Percentiles rank a stretch among this genome's conserved stretches.
Conservation (phyloP, 2,329 filamentous ascomycete species). For the Hypomyces rosellus region DNA sequence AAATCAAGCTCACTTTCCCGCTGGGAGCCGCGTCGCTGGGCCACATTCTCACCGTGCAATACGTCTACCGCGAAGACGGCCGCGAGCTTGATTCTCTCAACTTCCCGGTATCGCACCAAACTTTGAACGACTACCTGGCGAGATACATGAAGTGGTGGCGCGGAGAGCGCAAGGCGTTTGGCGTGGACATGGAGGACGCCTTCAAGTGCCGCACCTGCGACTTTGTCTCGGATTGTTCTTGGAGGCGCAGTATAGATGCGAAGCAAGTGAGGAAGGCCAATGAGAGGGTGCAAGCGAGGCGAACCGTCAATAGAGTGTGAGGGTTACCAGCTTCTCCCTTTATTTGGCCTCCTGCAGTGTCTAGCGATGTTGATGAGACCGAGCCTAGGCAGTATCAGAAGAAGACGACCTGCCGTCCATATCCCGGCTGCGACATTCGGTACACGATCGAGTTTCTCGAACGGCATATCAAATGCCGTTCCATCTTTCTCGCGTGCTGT, state of each 20-base stretch:
- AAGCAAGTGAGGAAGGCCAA: constrained; percentile 33
- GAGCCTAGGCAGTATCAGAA: no score
- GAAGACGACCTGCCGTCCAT: no score
- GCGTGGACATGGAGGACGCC: constrained; percentile 76
- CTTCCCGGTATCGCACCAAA: constrained; percentile 59
- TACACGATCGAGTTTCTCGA: no score
- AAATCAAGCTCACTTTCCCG: constrained; percentile 48
- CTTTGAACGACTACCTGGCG: constrained; percentile 59
- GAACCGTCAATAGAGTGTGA: not conserved
- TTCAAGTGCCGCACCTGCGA: constrained; percentile 86
- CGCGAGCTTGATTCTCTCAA: constrained; percentile 49
- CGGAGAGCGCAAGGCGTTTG: constrained; percentile 63
- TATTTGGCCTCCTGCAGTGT: no score
- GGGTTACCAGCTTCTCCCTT: no score
- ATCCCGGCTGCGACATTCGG: no score
- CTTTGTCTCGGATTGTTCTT: constrained; percentile 71
- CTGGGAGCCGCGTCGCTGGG: constrained; percentile 42
- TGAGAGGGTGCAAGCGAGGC: constrained; percentile 19
- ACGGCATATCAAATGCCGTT: no score
- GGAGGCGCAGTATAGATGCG: constrained; percentile 65
- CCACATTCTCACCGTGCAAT: constrained; percentile 47
- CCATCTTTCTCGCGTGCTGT: no score
- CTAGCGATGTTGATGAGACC: no score
- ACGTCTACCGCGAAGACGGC: constrained; percentile 47
- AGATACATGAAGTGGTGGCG: constrained; percentile 83